Base-by-base conservation (phyloP, 192 early-diverging fungal species). In the Obelidium mucronatum region DNA sequence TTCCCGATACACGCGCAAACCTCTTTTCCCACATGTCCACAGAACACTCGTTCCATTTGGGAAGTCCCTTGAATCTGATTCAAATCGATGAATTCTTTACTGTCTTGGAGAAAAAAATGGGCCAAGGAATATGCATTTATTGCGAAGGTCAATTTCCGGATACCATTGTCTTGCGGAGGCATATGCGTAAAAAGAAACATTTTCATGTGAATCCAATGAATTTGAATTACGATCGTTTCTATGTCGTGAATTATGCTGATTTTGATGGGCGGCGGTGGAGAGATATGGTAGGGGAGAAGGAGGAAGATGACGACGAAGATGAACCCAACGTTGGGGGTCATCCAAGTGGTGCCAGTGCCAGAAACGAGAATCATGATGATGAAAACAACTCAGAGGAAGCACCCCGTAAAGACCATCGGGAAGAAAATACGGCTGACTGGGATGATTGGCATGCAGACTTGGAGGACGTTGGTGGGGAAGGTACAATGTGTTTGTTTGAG, bases 161-260 rank as follows among this genome's bases (percentile, higher is more conserved):
- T 13, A 84, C 90, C 13, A 92, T 93, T 0, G 94, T 96, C 26
- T 84, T 98, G 74, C 89, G 96, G 64, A 94, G 95, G 81, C 96
- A 98, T 69, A 98, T 98, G 96, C 92, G 96, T 76, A 98, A 98
- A 83, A 98, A 74, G 91, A 96, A 95, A 85, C 96, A 98, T 81
- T 48, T 48, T 48, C 8, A 48, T 15, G 94, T 98, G 80, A 93
- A 91, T 69, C 88, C 95, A 28, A 90, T 90, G 35, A 98, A 98
- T 84, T 89, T 88, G 54, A 85, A 92, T 42, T 98, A 98, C 53
- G 96, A 98, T 79, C 91, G 92, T 26, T 98, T 96, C 83, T 98
- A 96, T 76, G 91, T 98, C 28, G 90, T 96, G 73, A 98, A 98
- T 74, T 96, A 96, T 71, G 73, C 72, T 26, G 72, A 74, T 48